A percentile compares a stretch with the other conserved stretches of the same genome.
These are phyloP conservation scores for Pezicula carpinea DNA, from an alignment of 2,329 filamentous ascomycete genomes.

Conservation along the genomic window DNA sequence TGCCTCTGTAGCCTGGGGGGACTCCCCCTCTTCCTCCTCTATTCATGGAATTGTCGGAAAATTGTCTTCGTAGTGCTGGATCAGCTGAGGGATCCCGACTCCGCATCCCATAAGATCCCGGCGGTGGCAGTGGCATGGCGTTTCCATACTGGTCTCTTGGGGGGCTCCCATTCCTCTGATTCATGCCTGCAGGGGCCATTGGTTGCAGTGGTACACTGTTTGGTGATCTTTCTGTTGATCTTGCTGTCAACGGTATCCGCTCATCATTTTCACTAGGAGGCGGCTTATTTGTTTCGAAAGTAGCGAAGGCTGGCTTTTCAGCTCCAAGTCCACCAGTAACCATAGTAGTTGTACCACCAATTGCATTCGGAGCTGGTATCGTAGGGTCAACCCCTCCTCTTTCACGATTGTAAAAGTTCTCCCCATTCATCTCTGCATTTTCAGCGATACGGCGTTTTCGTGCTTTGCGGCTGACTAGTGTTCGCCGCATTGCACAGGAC, in stretches of 20 bases:
- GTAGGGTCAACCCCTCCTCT: slow-evolving; percentile 9
- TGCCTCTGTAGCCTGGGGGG: slow-evolving; percentile 15
- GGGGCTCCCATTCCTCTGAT: slow-evolving; percentile 25
- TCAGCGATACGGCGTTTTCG: slow-evolving; percentile 86
- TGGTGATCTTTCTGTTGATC: slow-evolving; percentile 51
- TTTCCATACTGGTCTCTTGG: slow-evolving; percentile 64
- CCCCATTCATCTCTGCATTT: slow-evolving; percentile 95
- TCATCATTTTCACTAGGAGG: slow-evolving; percentile 63
- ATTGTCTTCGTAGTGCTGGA: slow-evolving; percentile 41
- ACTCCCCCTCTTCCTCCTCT: slow-evolving; percentile 22
- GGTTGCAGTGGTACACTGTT: slow-evolving; percentile 25
- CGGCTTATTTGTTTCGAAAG: slow-evolving; percentile 53
- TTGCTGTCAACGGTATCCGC: slow-evolving; percentile 63
- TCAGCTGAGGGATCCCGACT: slow-evolving; percentile 42
- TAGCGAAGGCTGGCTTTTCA: slow-evolving; percentile 51
- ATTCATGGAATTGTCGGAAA: slow-evolving; percentile 23
- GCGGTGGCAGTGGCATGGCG: slow-evolving; percentile 30
- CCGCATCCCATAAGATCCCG: slow-evolving; percentile 34
- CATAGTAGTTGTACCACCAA: slow-evolving; percentile 48
- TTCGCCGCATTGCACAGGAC: slow-evolving; percentile 91
- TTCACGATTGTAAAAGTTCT: slow-evolving; percentile 80
- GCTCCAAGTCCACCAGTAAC: slow-evolving; percentile 51
- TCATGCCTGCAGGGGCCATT: slow-evolving; percentile 19
- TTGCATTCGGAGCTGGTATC: slow-evolving; percentile 29
- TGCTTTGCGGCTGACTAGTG: slow-evolving; percentile 87